Percentiles rank a stretch among this genome's conserved stretches.
These are phyloP conservation scores for Heliamphora ciliata DNA, from an alignment of 179 eudicot genomes.

Conservation along the genomic window DNA sequence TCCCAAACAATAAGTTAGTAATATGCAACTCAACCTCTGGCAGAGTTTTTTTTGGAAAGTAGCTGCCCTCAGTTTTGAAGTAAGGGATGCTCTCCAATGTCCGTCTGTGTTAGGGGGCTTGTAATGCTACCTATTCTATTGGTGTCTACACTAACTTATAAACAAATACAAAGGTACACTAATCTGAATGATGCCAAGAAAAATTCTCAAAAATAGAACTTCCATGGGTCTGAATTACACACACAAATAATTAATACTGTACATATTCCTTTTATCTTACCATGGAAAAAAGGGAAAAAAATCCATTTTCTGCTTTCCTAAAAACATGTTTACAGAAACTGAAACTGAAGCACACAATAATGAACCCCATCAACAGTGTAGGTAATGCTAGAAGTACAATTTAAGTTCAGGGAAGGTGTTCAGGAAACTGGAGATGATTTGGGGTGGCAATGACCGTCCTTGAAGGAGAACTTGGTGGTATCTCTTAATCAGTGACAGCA, in stretches of 20 bases:
- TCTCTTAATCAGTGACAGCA: constrained; percentile 38
- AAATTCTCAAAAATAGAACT: background rate
- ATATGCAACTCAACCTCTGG: too few relatives aligned
- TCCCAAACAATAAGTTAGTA: too few relatives aligned
- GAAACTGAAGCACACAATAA: background rate
- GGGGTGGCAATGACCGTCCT: constrained; percentile 33
- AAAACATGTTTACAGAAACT: constrained; percentile 2
- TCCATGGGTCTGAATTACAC: background rate
- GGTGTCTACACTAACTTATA: too few relatives aligned
- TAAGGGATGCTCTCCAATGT: too few relatives aligned
- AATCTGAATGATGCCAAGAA: background rate
- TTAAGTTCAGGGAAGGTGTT: constrained; percentile 43
- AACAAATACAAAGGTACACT: background rate
- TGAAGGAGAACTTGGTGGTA: constrained; percentile 37
- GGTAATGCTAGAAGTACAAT: constrained; percentile 26
- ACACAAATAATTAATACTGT: background rate
- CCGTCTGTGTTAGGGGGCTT: too few relatives aligned
- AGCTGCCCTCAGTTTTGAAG: too few relatives aligned
- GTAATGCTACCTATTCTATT: too few relatives aligned
- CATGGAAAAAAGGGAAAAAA: background rate
- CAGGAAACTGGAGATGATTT: constrained; percentile 39
- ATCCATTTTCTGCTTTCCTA: background rate
- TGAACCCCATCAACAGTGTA: constrained; percentile 11
- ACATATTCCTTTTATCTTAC: background rate
- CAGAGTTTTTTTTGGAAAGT: too few relatives aligned